Evolutionary conservation across 768 basidiomycete genomes (phyloP).

Genomic region (Hygrophorus pudorinus): DNA sequence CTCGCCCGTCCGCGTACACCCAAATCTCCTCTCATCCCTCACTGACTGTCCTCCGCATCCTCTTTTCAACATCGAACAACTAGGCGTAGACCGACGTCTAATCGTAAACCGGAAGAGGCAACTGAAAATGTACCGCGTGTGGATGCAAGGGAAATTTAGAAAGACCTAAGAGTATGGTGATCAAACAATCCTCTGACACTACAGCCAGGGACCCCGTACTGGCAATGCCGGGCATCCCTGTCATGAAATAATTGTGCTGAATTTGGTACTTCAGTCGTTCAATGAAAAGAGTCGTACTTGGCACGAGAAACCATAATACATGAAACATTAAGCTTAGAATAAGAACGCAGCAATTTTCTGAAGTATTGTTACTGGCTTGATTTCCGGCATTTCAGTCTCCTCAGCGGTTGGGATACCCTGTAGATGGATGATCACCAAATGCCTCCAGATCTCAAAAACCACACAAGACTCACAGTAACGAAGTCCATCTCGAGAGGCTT

Average conservation of each 20-base stretch:
- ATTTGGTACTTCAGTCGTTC: no score
- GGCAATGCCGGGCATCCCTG: no score
- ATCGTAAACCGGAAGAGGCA: slow-evolving; percentile 91
- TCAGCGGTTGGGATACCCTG: slow-evolving; percentile 60
- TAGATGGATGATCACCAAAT: neutral
- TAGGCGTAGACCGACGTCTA: slow-evolving; percentile 84
- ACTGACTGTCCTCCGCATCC: slow-evolving; percentile 35
- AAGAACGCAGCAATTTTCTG: slow-evolving; percentile 40
- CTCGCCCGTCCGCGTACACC: slow-evolving; percentile 20
- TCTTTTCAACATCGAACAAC: slow-evolving; percentile 70
- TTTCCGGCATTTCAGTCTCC: slow-evolving; percentile 52
- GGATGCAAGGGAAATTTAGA: slow-evolving; percentile 84
- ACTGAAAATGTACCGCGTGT: slow-evolving; percentile 94
- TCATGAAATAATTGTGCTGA: no score
- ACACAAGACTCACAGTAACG: slow-evolving; percentile 37
- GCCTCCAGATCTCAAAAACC: neutral
- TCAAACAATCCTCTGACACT: no score
- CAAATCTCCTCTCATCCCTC: slow-evolving; percentile 25
- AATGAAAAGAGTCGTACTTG: slow-evolving; percentile 6
- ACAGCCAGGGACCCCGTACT: no score
- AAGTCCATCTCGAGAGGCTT: slow-evolving; percentile 61
- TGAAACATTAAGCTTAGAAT: slow-evolving; percentile 28
- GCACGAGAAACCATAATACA: neutral
- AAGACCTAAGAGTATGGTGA: slow-evolving; percentile 22
- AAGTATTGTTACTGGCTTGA: slow-evolving; percentile 37